Percentiles rank a stretch among this genome's conserved stretches.
Evolutionary conservation across 768 basidiomycete genomes (phyloP).

Genomic region (Boletus edulis): DNA sequence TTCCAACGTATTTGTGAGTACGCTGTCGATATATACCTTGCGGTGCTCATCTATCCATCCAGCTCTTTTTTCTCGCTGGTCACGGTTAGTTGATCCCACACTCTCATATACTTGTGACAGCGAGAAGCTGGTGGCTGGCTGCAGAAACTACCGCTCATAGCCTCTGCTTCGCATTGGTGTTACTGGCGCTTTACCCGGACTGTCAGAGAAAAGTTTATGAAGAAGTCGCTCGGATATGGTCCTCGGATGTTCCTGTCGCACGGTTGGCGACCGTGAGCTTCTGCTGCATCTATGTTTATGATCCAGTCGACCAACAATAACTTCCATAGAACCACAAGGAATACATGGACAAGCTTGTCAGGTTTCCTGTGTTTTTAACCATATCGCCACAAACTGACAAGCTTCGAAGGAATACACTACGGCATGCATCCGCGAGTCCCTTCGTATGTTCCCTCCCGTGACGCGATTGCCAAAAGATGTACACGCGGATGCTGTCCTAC

Average conservation of each 20-base stretch:
- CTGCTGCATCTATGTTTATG: background rate
- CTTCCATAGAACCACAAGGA: slow-evolving; percentile 39
- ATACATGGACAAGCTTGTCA: slow-evolving; percentile 36
- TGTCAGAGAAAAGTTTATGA: slow-evolving; percentile 45
- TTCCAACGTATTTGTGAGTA: slow-evolving; percentile 47
- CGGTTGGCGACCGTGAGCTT: slow-evolving; percentile 29
- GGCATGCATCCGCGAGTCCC: slow-evolving; percentile 45
- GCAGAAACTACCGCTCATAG: slow-evolving; percentile 49
- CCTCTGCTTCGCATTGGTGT: slow-evolving; percentile 39
- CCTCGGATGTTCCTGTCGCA: slow-evolving; percentile 30
- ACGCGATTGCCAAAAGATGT: slow-evolving; percentile 37
- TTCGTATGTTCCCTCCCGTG: slow-evolving; percentile 42
- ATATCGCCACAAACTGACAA: background rate
- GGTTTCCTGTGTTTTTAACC: background rate
- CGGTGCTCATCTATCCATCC: background rate
- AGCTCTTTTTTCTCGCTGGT: slow-evolving; percentile 49
- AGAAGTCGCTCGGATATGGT: slow-evolving; percentile 41
- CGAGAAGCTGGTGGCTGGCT: background rate
- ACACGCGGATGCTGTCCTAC: slow-evolving; percentile 34
- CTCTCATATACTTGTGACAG: background rate
- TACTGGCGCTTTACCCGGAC: slow-evolving; percentile 51
- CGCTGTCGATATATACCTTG: background rate
- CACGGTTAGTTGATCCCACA: slow-evolving; percentile 34
- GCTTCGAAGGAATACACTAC: slow-evolving; percentile 39
- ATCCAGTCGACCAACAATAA: background rate